Conservation (phyloP, 495 filamentous ascomycete species). For the Ascodesmis nigricans region DNA sequence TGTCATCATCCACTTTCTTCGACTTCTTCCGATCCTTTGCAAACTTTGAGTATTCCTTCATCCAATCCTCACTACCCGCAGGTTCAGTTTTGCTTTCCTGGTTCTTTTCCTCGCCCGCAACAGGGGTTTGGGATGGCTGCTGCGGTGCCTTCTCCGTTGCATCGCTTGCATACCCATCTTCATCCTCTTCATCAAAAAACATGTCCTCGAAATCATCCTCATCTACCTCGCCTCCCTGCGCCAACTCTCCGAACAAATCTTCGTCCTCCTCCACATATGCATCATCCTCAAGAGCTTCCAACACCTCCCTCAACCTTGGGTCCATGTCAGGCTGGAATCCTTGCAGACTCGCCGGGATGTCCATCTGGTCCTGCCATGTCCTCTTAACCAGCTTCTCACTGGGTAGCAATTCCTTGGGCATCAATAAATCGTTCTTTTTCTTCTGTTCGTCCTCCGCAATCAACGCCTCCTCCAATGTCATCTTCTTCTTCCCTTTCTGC, state of each 20-base stretch:
- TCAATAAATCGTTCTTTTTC: slow-evolving; percentile 29
- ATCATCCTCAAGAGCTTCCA: slow-evolving; percentile 91
- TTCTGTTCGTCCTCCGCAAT: slow-evolving; percentile 36
- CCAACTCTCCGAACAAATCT: slow-evolving; percentile 58
- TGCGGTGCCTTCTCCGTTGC: slow-evolving; percentile 53
- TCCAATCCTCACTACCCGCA: slow-evolving; percentile 43
- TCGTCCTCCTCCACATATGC: slow-evolving; percentile 84
- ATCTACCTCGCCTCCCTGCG: slow-evolving; percentile 50
- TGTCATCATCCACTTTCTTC: slow-evolving; percentile 8
- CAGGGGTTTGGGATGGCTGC: slow-evolving; percentile 1
- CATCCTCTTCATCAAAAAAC: slow-evolving; percentile 34
- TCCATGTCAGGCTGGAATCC: slow-evolving; percentile 99
- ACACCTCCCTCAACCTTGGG: slow-evolving; percentile 67
- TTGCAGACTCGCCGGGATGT: slow-evolving; percentile 70
- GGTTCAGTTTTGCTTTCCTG: slow-evolving; percentile 27
- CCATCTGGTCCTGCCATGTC: slow-evolving; percentile 83
- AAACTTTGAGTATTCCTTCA: slow-evolving; percentile 75
- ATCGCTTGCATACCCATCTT: slow-evolving; percentile 85
- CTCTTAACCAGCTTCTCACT: slow-evolving; percentile 46
- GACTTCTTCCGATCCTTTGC: slow-evolving; percentile 46
- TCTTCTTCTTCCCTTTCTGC: slow-evolving; percentile 42
- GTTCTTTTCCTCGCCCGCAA: slow-evolving; percentile 13
- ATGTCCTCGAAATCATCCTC: slow-evolving; percentile 42
- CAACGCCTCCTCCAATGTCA: slow-evolving; percentile 60
- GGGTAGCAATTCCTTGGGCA: slow-evolving; percentile 48